Percentiles rank a stretch among this genome's conserved stretches.
phyloP scores from a whole-genome alignment of 75 land plant genomes.

The Ceratopteris richardii region DNA sequence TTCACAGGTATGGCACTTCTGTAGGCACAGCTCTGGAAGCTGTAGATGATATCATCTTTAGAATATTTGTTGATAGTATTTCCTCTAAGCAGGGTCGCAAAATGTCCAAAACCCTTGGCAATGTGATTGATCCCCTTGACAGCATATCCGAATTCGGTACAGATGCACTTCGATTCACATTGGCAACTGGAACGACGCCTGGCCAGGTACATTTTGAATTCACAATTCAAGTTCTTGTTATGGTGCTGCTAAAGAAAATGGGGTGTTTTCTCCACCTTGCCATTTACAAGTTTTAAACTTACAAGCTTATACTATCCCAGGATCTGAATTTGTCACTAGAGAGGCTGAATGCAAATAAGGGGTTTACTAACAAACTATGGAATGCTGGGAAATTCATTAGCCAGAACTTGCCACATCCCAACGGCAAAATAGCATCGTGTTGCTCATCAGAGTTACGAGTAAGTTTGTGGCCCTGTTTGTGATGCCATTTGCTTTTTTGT shows the following conservation, averaged over 20 bases:
- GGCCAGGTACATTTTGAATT: conserved; percentile 63
- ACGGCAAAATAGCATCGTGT: conserved; percentile 44
- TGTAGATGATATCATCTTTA: background rate
- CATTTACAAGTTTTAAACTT: too few species aligned
- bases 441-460: conserved; percentile 10
- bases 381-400: conserved; percentile 93
- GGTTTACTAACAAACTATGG: conserved; percentile 95
- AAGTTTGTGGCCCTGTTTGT: background rate
- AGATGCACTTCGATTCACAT: conserved; percentile 91
- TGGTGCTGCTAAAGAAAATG: too few species aligned
- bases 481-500: too few species aligned
- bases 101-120: conserved; percentile 95
- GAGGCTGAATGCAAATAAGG: conserved; percentile 84
- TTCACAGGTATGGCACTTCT: conserved; percentile 49
- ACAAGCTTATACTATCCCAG: too few species aligned
- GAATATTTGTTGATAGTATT: background rate
- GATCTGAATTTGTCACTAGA: conserved; percentile 81
- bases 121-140: conserved; percentile 89
- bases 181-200: conserved; percentile 80
- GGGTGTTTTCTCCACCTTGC: background rate
- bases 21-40: background rate
- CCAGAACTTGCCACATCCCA: conserved; percentile 63
- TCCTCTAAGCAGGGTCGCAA: conserved; percentile 63
- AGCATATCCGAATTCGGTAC: conserved; percentile 84
- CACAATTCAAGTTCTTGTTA: background rate